Evolutionary conservation across 805 yeast species (phyloP).

Genomic region (Candida fluviatilis): DNA sequence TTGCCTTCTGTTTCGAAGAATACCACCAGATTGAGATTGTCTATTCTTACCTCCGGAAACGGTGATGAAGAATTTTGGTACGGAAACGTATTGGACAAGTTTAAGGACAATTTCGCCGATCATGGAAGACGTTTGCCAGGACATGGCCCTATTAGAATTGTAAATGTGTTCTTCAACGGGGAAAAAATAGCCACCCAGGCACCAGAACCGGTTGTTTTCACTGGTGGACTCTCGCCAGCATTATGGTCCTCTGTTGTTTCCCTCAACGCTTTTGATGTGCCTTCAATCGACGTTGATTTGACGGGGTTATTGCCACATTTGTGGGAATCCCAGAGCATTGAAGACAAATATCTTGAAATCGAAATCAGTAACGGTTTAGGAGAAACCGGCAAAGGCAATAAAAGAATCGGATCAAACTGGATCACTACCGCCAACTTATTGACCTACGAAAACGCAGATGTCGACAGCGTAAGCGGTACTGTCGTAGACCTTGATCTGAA

Average conservation of each 20-base stretch:
- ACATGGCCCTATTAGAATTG: conserved; percentile 68
- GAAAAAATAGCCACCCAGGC: conserved; percentile 54
- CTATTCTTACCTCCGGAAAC: conserved; percentile 68
- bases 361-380: conserved; percentile 52
- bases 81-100: conserved; percentile 51
- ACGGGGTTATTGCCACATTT: conserved; percentile 66
- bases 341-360: conserved; percentile 35
- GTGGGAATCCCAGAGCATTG: conserved; percentile 44
- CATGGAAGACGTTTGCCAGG: conserved; percentile 44
- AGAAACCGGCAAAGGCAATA: conserved; percentile 19
- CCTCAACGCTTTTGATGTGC: conserved; percentile 67
- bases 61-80: conserved; percentile 86
- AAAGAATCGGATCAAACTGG: conserved; percentile 51
- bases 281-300: conserved; percentile 65
- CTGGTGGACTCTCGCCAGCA: conserved; percentile 80
- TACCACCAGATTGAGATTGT: conserved; percentile 56
- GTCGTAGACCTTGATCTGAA: conserved; percentile 20
- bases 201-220: conserved; percentile 71
- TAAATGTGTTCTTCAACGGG: conserved; percentile 60
- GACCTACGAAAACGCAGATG: conserved; percentile 46
- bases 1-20: conserved; percentile 49
- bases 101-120: conserved; percentile 33
- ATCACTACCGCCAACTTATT: conserved; percentile 52
- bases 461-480: conserved; percentile 38
- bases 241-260: conserved; percentile 82